Evolutionary conservation across 176 grass and related monocot genomes (phyloP), one percentile per base, ranked within the genome.

Genomic region (Phyllostachys edulis): DNA sequence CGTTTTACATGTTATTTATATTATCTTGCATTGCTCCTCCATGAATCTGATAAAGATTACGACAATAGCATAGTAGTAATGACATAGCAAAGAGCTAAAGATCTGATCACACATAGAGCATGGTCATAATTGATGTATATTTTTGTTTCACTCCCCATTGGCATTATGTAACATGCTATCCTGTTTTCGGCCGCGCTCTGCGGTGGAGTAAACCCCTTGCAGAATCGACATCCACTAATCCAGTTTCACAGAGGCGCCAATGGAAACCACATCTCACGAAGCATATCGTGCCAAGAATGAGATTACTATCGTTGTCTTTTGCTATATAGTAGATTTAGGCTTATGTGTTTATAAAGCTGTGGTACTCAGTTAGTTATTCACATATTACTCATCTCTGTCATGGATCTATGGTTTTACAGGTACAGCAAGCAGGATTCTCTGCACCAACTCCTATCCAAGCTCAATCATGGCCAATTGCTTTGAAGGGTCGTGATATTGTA

Each of bases 401-500:
- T 69, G 51, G n/a, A 36, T 65, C 29, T 78, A 11, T 75, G 12
- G 8, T 71, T 80, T 76, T 75, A 18, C 72, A 97, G 92, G 32
- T 98, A 59, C 81, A 87, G 75, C 80, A 82, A 82, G 95, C 90
- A 17, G 95, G 95, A 26, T 98, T 98, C 51, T 79, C 82, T 23
- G 65, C 71, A 51, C 95, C 95, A 17, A 93, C 92, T 54, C 85
- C 95, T 82, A 98, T 98, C 38, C 95, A 98, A 78, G 95, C 95
- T 69, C 95, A 98, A 16, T 95, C 95, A 52, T 98, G 95, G 95
- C 95, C 95, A 55, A 93, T 95, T 86, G 91, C 93, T 85, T 69
- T 98, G 37, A 87, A 90, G 45, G 81, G 89, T 26, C 72, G 86
- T 71, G 95, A 98, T 77, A 90, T 98, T 84, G 91, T 98, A 38